phyloP scores from a whole-genome alignment of 345 rosid genomes.

The Arabidopsis thaliana region TAIR10.1 NC_003070.9:8526501-8527000 shows the following conservation, averaged over 20 bases:
- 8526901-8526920: slow-evolving; percentile 73
- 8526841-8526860: slow-evolving; percentile 52
- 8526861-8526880: slow-evolving; percentile 60
- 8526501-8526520: slow-evolving; percentile 59
- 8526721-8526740: slow-evolving; percentile 56
- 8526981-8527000: slow-evolving; percentile 29
- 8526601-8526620: slow-evolving; percentile 80
- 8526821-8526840: slow-evolving; percentile 68
- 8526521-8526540: slow-evolving; percentile 45
- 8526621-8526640: slow-evolving; percentile 51
- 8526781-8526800: slow-evolving; percentile 48
- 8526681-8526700: slow-evolving; percentile 51
- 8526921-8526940: slow-evolving; percentile 78
- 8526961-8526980: slow-evolving; percentile 70
- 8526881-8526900: slow-evolving; percentile 69
- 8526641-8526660: slow-evolving; percentile 80
- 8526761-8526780: slow-evolving; percentile 46
- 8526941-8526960: slow-evolving; percentile 86
- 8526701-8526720: slow-evolving; percentile 45
- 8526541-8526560: slow-evolving; percentile 52
- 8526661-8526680: slow-evolving; percentile 79
- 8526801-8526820: slow-evolving; percentile 71
- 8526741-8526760: slow-evolving; percentile 58
- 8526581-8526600: slow-evolving; percentile 53
- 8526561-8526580: slow-evolving; percentile 53